These are phyloP conservation scores for Eleusine indica DNA, from an alignment of 176 grass and related monocot species.

Conservation along the genomic window DNA sequence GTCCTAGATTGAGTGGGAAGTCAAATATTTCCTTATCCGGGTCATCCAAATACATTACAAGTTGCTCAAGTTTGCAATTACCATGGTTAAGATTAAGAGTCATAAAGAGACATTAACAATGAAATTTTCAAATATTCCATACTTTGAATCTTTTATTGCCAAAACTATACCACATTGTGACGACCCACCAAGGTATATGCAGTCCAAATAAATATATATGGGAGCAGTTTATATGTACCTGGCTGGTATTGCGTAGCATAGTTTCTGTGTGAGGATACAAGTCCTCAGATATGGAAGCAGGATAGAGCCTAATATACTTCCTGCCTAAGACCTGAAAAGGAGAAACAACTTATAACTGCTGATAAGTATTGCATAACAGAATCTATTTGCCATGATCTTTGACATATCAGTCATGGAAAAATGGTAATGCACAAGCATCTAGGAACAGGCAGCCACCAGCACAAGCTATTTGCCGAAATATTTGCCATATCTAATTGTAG, in stretches of 20 bases:
- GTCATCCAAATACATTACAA: conserved; percentile 4
- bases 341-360: conserved; percentile 17
- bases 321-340: conserved; percentile 74
- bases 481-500: neutral
- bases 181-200: neutral
- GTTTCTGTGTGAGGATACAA: conserved; percentile 84
- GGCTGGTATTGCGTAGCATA: conserved; percentile 85
- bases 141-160: neutral
- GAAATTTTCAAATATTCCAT: neutral
- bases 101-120: neutral
- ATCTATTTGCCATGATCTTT: neutral
- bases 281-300: conserved; percentile 67
- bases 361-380: neutral
- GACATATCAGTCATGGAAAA: conserved; percentile 3
- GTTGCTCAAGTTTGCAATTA: neutral
- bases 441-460: neutral
- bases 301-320: conserved; percentile 95
- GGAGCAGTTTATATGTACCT: conserved; percentile 54
- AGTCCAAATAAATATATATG: neutral
- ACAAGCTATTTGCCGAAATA: neutral
- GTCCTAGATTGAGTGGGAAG: neutral
- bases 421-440: conserved; percentile 4
- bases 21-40: neutral
- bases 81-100: neutral
- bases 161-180: conserved; percentile 15